A percentile compares a stretch with the other conserved stretches of the same genome.
These are phyloP conservation scores for Colletotrichum shisoi DNA, from an alignment of 2,329 filamentous ascomycete species.

Conservation along the genomic window DNA sequence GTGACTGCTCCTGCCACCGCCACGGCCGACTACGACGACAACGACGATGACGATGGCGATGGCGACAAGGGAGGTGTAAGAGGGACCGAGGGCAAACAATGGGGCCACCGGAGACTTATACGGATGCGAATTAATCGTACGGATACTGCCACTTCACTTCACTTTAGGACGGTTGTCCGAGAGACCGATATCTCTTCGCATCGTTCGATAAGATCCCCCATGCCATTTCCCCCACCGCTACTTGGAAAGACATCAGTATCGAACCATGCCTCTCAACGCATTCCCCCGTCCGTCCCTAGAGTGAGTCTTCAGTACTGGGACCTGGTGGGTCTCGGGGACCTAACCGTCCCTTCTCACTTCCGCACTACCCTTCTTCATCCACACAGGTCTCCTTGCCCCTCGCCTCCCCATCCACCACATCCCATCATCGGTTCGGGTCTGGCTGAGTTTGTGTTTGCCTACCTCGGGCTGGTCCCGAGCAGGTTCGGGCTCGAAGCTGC, in stretches of 20 bases:
- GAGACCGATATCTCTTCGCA: slow-evolving; percentile 14
- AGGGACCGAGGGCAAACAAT: not conserved
- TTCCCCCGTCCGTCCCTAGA: slow-evolving; percentile 9
- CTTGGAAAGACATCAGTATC: slow-evolving; percentile 26
- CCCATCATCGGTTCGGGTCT: slow-evolving; percentile 15
- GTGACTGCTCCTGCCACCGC: not conserved
- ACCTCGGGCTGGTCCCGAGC: slow-evolving; percentile 10
- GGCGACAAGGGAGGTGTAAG: not conserved
- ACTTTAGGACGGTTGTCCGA: slow-evolving; percentile 17
- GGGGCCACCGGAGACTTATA: slow-evolving; percentile 1
- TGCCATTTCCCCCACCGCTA: slow-evolving; percentile 30
- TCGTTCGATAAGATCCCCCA: slow-evolving; percentile 23
- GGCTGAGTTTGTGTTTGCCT: slow-evolving; percentile 12
- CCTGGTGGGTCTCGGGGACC: slow-evolving; percentile 35
- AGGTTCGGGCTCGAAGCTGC: slow-evolving; percentile 12
- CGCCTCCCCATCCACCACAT: not conserved
- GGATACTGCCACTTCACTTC: not conserved
- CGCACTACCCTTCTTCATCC: slow-evolving; percentile 15
- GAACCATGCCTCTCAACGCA: slow-evolving; percentile 17
- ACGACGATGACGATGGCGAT: not conserved
- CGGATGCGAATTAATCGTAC: not conserved
- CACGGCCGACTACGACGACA: too few species aligned
- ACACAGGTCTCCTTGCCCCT: slow-evolving; percentile 16
- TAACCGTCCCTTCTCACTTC: slow-evolving; percentile 27
- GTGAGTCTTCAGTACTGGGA: slow-evolving; percentile 15